Percentiles rank a stretch among this genome's conserved stretches.
These are phyloP conservation scores for Penstemon davidsonii DNA, from an alignment of 257 asterid species.

Conservation along the genomic window DNA sequence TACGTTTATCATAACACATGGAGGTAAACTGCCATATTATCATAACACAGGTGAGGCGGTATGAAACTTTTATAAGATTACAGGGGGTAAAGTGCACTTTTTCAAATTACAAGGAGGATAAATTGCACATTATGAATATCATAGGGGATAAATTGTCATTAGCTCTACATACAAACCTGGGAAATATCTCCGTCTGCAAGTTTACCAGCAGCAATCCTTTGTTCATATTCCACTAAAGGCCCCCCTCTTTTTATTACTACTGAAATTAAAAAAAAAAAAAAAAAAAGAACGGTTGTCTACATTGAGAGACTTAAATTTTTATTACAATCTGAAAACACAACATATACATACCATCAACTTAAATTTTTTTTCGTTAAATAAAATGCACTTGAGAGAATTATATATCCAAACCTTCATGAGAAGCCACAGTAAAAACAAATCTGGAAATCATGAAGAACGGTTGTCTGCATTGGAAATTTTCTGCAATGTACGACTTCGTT, in stretches of 20 bases:
- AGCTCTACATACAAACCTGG: background rate
- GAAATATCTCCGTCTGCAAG: constrained; percentile 71
- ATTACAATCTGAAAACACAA: background rate
- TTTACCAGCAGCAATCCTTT: constrained; percentile 74
- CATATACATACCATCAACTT: background rate
- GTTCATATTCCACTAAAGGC: constrained; percentile 77
- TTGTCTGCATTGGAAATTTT: background rate
- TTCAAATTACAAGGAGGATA: too few species aligned
- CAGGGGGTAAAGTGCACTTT: too few species aligned
- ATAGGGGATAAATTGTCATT: too few species aligned
- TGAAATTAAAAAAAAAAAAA: background rate
- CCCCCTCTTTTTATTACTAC: constrained; percentile 44
- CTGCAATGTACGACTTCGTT: background rate
- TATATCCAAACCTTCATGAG: constrained; percentile 1
- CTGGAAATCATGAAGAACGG: too few species aligned
- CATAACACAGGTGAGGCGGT: background rate
- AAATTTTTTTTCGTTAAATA: background rate
- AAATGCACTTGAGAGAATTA: background rate
- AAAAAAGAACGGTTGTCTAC: background rate
- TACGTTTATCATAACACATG: too few species aligned
- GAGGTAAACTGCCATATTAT: background rate
- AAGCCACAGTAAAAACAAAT: background rate
- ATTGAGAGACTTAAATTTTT: too few species aligned
- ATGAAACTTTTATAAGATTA: too few species aligned
- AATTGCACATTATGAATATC: too few species aligned